These are phyloP conservation scores for Sporothrix pallida DNA, from an alignment of 2,329 filamentous ascomycete genomes.

Conservation along the genomic window DNA sequence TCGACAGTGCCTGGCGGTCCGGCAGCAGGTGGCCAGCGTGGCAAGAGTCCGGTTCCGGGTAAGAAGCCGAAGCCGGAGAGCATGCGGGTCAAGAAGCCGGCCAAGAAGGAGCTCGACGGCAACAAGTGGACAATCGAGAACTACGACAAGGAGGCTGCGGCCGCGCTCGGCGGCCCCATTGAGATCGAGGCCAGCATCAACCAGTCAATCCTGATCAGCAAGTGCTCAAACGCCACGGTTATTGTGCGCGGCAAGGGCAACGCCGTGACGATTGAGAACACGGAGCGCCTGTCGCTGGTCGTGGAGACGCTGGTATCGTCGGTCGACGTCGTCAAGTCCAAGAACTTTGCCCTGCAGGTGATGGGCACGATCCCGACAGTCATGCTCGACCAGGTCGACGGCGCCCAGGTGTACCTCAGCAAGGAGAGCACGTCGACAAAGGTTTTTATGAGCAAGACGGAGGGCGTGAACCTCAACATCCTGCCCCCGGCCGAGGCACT, in stretches of 20 bases:
- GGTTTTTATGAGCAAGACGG: conserved; percentile 87
- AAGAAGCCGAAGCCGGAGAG: conserved; percentile 87
- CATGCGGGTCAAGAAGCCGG: conserved; percentile 82
- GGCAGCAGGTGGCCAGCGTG: conserved; percentile 55
- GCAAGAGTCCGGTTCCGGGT: conserved; percentile 85
- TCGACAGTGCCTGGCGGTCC: conserved; percentile 69
- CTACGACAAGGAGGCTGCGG: conserved; percentile 73
- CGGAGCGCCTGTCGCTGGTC: conserved; percentile 79
- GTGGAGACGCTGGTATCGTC: conserved; percentile 89
- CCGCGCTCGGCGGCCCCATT: conserved; percentile 57
- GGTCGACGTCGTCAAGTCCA: conserved; percentile 92
- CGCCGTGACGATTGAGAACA: conserved; percentile 95
- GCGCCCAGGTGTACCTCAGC: conserved; percentile 84
- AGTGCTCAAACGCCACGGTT: conserved; percentile 88
- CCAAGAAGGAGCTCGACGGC: conserved; percentile 77
- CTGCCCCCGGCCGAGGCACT: conserved; percentile 71
- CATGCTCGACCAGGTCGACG: conserved; percentile 90
- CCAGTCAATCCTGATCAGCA: conserved; percentile 89
- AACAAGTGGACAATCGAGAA: conserved; percentile 98
- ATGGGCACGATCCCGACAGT: conserved; percentile 84
- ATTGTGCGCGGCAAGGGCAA: conserved; percentile 93
- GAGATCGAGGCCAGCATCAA: conserved; percentile 81
- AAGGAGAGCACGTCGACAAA: conserved; percentile 79
- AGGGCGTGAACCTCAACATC: conserved; percentile 85
- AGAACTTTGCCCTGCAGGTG: conserved; percentile 94